Percentiles rank a stretch among this genome's conserved stretches.
Evolutionary conservation across 176 grass and related monocot genomes (phyloP).

Genomic region (Oryza glaberrima): DNA sequence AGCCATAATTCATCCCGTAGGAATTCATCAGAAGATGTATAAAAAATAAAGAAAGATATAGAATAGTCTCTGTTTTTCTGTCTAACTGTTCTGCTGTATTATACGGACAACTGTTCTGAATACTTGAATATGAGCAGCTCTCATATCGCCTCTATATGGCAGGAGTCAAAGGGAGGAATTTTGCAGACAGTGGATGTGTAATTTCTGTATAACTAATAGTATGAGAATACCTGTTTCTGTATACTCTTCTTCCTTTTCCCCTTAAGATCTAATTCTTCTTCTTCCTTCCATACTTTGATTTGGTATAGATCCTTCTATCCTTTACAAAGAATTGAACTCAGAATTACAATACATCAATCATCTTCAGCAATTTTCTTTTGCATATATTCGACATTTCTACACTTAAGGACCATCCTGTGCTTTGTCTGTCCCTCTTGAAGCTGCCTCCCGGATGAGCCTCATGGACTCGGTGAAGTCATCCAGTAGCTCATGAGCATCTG

Average conservation of each 20-base stretch:
- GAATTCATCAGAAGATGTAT: no score
- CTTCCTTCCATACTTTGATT: neutral
- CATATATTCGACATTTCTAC: neutral
- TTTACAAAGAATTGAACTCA: neutral
- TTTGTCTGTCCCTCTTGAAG: constrained; percentile 4
- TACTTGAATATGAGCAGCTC: neutral
- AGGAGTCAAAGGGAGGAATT: neutral
- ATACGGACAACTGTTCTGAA: no score
- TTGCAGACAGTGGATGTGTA: neutral
- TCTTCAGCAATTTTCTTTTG: neutral
- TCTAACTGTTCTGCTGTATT: neutral
- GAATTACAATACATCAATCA: neutral
- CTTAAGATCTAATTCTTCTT: neutral
- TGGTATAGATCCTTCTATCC: neutral
- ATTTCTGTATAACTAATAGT: neutral
- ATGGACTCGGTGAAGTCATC: constrained; percentile 73
- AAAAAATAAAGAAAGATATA: no score
- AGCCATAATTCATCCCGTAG: no score
- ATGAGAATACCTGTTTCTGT: neutral
- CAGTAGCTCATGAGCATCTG: constrained; percentile 64
- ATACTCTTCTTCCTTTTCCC: neutral
- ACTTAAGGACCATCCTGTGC: neutral
- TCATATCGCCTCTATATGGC: neutral
- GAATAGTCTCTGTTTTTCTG: no score
- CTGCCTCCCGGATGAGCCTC: constrained; percentile 58